Percentiles rank a stretch among this genome's conserved stretches.
These are phyloP conservation scores for Fusarium nanum DNA, from an alignment of 2,329 filamentous ascomycete genomes.

Conservation along the genomic window DNA sequence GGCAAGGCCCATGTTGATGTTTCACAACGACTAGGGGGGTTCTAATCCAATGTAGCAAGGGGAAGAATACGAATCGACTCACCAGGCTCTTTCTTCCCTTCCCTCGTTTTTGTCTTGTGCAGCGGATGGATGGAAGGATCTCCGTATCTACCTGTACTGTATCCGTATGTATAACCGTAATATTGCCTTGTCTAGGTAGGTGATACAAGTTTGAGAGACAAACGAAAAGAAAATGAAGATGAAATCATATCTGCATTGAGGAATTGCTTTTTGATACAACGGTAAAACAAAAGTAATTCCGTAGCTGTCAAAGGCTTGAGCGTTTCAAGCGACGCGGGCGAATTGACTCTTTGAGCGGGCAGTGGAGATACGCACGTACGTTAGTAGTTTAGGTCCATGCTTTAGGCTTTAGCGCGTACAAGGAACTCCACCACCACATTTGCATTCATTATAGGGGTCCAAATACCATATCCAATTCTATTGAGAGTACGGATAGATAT, in stretches of 20 bases:
- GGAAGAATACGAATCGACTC: conserved; percentile 23
- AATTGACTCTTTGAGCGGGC: conserved; percentile 29
- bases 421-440: conserved; percentile 29
- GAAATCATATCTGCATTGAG: not conserved
- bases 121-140: not conserved
- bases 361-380: not conserved
- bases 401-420: conserved; percentile 29
- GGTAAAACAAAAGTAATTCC: not conserved
- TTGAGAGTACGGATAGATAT: not conserved
- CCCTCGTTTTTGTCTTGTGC: conserved; percentile 1
- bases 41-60: conserved; percentile 10
- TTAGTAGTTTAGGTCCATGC: not conserved
- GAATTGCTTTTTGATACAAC: not conserved
- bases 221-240: not conserved
- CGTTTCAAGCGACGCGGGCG: conserved; percentile 38
- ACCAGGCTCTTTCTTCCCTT: not conserved
- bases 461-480: not conserved
- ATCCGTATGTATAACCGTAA: not conserved
- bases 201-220: not conserved
- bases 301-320: conserved; percentile 2
- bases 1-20: conserved; percentile 34
- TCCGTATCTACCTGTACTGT: not conserved
- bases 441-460: conserved; percentile 38
- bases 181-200: not conserved
- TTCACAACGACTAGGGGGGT: conserved; percentile 39